Base-by-base conservation (phyloP, 805 yeast genomes). In the Lachancea cidri region DNA sequence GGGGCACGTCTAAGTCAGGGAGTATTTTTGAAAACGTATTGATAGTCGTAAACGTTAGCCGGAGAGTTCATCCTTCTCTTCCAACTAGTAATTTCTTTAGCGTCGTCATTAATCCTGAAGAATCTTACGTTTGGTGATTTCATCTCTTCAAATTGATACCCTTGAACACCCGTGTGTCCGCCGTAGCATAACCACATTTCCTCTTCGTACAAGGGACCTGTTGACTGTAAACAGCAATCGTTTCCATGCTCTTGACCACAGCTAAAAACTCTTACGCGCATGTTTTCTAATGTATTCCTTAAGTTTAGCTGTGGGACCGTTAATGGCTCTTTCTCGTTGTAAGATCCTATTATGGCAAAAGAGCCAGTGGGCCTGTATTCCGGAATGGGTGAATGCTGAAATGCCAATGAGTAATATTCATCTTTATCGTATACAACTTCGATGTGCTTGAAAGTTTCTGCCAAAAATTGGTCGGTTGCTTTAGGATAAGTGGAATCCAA, bases 211-310 rank as follows among this genome's bases (percentile, higher is more conserved):
- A 35, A 19, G 2, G 34, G 16, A 5, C 37, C 50, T 24, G 54
- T 55, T 1, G 59, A 46, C 39, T 74, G 72, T 25, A 70, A 57
- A 55, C 87, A 81, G 53, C 74, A 81, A 44, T 81, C 86, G 54
- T 81, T 81, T 39, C 77, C 74, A 55, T 81, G 86, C 48, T 81
- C 86, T 45, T 79, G 83, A 0, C 87, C 87, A 19, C 79, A 83
- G 42, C 81, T 71, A 2, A 75, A 70, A 0, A 73, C 80, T 33
- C 70, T 65, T 2, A 81, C 76, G 1, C 77, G 75, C 3, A 71
- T 45, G 4, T 66, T 60, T 15, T 64, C 66, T 15, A 81, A 53
- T 0, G 68, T 53, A 13, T 66, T 55, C 34, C 60, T 24, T 50
- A 55, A 29, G 25, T 43, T 27, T 40, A 35, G 58, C 52, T 67